A percentile compares a stretch with the other conserved stretches of the same genome.
These are phyloP conservation scores for Salvia rosmarinus DNA, from an alignment of 257 asterid genomes.

Conservation along the genomic window DNA sequence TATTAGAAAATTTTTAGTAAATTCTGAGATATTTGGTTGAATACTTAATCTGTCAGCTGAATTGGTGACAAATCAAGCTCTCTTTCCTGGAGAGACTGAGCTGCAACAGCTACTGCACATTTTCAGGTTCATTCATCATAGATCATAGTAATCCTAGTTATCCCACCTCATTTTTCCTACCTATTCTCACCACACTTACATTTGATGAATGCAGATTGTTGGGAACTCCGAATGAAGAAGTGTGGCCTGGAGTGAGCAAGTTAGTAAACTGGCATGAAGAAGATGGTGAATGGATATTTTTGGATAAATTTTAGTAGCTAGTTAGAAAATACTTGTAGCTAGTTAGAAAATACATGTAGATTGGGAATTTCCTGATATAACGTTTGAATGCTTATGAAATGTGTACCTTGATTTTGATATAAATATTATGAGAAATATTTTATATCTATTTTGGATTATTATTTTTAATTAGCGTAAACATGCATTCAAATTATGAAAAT, in stretches of 20 bases:
- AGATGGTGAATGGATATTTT: too few species aligned
- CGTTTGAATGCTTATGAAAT: too few species aligned
- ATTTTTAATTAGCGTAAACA: too few species aligned
- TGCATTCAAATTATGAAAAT: too few species aligned
- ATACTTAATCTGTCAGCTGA: constrained; percentile 63
- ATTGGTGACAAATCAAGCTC: constrained; percentile 80
- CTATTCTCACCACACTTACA: background rate
- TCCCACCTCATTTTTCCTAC: background rate
- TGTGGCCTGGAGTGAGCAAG: constrained; percentile 95
- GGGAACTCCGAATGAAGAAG: constrained; percentile 87
- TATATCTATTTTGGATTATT: too few species aligned
- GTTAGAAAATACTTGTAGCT: too few species aligned
- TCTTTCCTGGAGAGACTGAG: constrained; percentile 96
- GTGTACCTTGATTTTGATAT: too few species aligned
- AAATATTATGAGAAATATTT: too few species aligned
- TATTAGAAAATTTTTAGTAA: background rate
- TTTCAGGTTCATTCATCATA: constrained; percentile 61
- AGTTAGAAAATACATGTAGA: too few species aligned
- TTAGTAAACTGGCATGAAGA: constrained; percentile 94
- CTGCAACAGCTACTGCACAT: constrained; percentile 97
- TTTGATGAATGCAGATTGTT: constrained; percentile 54
- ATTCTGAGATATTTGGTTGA: background rate
- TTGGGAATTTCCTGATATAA: too few species aligned
- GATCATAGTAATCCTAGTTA: background rate
- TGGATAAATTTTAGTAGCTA: too few species aligned